These are phyloP conservation scores for Epichloe aotearoae DNA, from an alignment of 2,329 filamentous ascomycete genomes.

Conservation along the genomic window DNA sequence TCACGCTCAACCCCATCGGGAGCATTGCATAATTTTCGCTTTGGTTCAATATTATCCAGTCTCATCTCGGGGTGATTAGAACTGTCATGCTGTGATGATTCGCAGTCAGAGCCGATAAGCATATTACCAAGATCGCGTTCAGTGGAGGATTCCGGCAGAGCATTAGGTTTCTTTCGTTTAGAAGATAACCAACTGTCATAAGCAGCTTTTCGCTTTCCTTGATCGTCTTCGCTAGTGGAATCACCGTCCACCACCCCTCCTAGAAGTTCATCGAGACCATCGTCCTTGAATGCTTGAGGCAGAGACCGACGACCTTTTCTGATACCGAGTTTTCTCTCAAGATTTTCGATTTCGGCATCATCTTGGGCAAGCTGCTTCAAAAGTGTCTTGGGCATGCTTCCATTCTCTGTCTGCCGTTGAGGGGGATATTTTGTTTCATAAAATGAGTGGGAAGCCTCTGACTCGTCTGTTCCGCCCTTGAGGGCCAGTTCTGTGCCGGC, in stretches of 20 bases:
- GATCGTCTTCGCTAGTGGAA: slow-evolving; percentile 40
- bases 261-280: slow-evolving; percentile 69
- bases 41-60: not conserved
- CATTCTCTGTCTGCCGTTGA: slow-evolving; percentile 16
- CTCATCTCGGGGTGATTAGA: not conserved
- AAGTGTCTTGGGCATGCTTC: slow-evolving; percentile 9
- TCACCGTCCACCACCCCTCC: slow-evolving; percentile 43
- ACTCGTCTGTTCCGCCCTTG: slow-evolving; percentile 9
- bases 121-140: not conserved
- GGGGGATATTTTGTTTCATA: slow-evolving; percentile 13
- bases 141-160: slow-evolving; percentile 4
- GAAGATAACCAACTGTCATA: slow-evolving; percentile 47
- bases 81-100: not conserved
- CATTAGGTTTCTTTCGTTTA: slow-evolving; percentile 29
- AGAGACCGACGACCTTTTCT: slow-evolving; percentile 61
- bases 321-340: slow-evolving; percentile 81
- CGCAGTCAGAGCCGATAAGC: not conserved
- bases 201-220: slow-evolving; percentile 46
- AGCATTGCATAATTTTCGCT: not conserved
- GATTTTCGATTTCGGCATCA: slow-evolving; percentile 72
- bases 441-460: not conserved
- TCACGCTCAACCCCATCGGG: not conserved
- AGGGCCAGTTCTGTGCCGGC: not conserved
- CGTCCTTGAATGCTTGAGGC: slow-evolving; percentile 62
- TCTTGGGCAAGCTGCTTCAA: slow-evolving; percentile 58